These are phyloP conservation scores for Golubevia pallescens DNA, from an alignment of 1,284 basidiomycete species.

Conservation along the genomic window DNA sequence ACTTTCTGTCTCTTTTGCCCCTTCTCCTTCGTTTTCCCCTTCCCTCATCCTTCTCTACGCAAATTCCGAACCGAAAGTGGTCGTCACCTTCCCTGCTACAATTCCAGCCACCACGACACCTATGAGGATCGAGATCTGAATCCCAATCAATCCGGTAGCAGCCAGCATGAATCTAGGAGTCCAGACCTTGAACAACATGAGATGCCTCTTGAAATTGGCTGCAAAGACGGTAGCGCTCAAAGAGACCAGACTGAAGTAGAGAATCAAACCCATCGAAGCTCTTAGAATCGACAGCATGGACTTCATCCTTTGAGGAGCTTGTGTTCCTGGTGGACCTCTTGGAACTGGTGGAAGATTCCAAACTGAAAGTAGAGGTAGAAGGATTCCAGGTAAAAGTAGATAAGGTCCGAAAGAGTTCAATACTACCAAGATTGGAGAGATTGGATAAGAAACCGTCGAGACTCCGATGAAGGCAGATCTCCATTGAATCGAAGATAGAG, in stretches of 20 bases:
- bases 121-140: slow-evolving; percentile 12
- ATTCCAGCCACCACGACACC: slow-evolving; percentile 26
- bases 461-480: slow-evolving; percentile 84
- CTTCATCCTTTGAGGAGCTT: background rate
- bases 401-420: slow-evolving; percentile 53
- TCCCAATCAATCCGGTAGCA: slow-evolving; percentile 14
- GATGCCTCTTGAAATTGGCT: slow-evolving; percentile 39
- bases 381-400: slow-evolving; percentile 27
- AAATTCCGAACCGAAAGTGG: background rate
- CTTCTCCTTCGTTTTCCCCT: too few relatives aligned
- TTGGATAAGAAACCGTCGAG: slow-evolving; percentile 68
- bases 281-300: slow-evolving; percentile 14
- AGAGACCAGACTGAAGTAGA: slow-evolving; percentile 22
- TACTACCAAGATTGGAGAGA: slow-evolving; percentile 44
- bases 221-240: slow-evolving; percentile 26
- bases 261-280: slow-evolving; percentile 13
- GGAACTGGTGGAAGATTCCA: slow-evolving; percentile 53
- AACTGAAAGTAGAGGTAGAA: slow-evolving; percentile 23
- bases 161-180: slow-evolving; percentile 51
- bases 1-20: too few relatives aligned
- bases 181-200: slow-evolving; percentile 64
- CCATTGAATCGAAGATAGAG: slow-evolving; percentile 91
- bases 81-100: slow-evolving; percentile 25
- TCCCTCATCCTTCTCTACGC: background rate
- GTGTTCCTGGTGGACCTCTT: background rate